A percentile compares a stretch with the other conserved stretches of the same genome.
These are phyloP conservation scores for Trametes versicolor DNA, from an alignment of 1,284 basidiomycete species.

Conservation along the genomic window DNA sequence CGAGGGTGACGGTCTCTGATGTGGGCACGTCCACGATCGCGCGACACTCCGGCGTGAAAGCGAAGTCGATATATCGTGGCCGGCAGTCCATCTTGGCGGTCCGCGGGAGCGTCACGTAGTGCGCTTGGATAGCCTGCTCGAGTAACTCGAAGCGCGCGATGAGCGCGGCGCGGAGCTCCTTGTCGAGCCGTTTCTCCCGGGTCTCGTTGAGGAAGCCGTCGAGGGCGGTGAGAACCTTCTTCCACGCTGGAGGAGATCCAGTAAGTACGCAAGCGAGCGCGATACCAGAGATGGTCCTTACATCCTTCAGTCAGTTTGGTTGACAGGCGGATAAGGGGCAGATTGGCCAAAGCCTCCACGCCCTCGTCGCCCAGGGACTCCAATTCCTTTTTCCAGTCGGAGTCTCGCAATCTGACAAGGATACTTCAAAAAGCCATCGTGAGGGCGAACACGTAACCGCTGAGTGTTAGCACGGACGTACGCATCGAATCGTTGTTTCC, in stretches of 20 bases:
- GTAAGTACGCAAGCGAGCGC: too few relatives aligned
- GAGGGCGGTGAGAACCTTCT: not conserved
- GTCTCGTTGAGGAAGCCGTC: slow-evolving; percentile 1
- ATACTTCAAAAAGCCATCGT: too few relatives aligned
- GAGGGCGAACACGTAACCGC: too few relatives aligned
- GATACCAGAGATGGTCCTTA: not conserved
- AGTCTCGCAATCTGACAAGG: too few relatives aligned
- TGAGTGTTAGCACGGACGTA: too few relatives aligned
- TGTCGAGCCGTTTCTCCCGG: not conserved
- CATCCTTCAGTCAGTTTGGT: slow-evolving; percentile 15
- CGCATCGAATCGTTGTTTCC: too few relatives aligned
- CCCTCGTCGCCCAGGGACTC: too few relatives aligned
- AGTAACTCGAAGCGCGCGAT: slow-evolving; percentile 7
- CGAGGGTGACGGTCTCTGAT: slow-evolving; percentile 6
- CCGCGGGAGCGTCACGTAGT: slow-evolving; percentile 14
- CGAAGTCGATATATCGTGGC: slow-evolving; percentile 17
- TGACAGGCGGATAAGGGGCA: not conserved
- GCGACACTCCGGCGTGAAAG: slow-evolving; percentile 1
- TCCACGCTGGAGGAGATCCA: slow-evolving; percentile 4
- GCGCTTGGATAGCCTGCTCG: not conserved
- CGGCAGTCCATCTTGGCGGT: slow-evolving; percentile 10
- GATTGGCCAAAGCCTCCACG: too few relatives aligned
- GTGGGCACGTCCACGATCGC: slow-evolving; percentile 6
- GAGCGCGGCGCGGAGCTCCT: slow-evolving; percentile 2
- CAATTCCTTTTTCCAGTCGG: too few relatives aligned